Evolutionary conservation across 2,329 filamentous ascomycete genomes (phyloP).

Genomic region (Colletotrichum horii): DNA sequence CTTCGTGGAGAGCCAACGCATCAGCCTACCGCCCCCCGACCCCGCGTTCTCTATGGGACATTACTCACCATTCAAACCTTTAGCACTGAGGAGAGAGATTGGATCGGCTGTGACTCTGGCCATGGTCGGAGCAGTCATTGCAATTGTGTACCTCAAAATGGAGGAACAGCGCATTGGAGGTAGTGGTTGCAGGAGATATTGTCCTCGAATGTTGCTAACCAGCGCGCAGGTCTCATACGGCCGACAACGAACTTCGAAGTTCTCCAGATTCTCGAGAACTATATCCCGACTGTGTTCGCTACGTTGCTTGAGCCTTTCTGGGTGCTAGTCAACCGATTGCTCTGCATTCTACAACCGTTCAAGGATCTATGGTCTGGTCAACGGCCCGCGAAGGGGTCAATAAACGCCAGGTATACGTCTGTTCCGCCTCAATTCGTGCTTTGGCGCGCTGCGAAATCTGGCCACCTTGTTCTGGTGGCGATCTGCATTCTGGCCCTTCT

Average conservation of each 20-base stretch:
- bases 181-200: too few species aligned
- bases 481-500: conserved; percentile 55
- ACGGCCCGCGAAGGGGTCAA: conserved; percentile 33
- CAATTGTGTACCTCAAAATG: too few species aligned
- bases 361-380: conserved; percentile 50
- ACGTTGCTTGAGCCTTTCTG: conserved; percentile 64
- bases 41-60: too few species aligned
- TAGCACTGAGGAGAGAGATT: too few species aligned
- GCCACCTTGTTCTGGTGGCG: conserved; percentile 49
- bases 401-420: conserved; percentile 55
- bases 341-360: conserved; percentile 61
- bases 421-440: conserved; percentile 59
- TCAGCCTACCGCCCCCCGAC: too few species aligned
- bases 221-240: conserved; percentile 30
- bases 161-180: too few species aligned
- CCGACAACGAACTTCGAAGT: conserved; percentile 38
- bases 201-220: too few species aligned
- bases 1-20: too few species aligned
- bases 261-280: conserved; percentile 46
- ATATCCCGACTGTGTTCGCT: conserved; percentile 58
- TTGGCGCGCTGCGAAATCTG: conserved; percentile 45
- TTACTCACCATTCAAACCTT: too few species aligned
- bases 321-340: conserved; percentile 56
- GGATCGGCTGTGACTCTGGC: too few species aligned
- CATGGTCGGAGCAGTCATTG: too few species aligned